Base-by-base conservation (phyloP, 108 stramenopile species). In the Cylindrotheca closterium region DNA sequence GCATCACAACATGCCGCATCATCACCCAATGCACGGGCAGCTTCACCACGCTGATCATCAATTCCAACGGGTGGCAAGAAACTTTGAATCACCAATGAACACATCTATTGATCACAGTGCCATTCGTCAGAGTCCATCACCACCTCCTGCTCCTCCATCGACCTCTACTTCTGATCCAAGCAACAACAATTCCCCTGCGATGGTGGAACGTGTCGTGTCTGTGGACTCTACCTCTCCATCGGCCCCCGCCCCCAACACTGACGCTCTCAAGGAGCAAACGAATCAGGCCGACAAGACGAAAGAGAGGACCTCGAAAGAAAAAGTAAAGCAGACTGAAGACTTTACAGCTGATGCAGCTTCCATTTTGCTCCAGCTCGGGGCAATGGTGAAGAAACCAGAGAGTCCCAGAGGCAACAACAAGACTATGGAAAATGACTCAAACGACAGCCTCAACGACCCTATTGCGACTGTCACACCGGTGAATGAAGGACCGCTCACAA, bases 91-190 rank as follows among this genome's bases (percentile, higher is more conserved):
- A 15, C 37, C 37, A 7, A 15, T 15, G 15, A 42, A 42, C 15
- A 15, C 15, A 10, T 42, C 37, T 10, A 10, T 42, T 15, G 37
- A 42, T 42, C 37, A 42, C 15, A 5, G 22, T 7, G 51, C 71
- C 25, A 30, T 63, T 19, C 62, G 60, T 5, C 45, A 59, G 1
- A 60, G 45, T 29, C 62, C 62, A 2, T 51, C 62, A 22, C 50
- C 50, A 21, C 62, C 71, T 33, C 71, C 71, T n/a, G 55, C 56
- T 27, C 71, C 71, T 3, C 71, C 71, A 21, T 61, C 71, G 18
- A 30, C 71, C 1, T 55, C 70, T 33, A 48, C 24, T 48, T 26
- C n/a, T 49, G 30, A 22, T 4, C 45, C 19, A 4, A 24, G 26
- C n/a, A 45, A 19, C 4, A 47, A 46, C 60, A 26, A 60, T 10